phyloP scores from a whole-genome alignment of 345 rosid species.

The Salix caprea region DNA sequence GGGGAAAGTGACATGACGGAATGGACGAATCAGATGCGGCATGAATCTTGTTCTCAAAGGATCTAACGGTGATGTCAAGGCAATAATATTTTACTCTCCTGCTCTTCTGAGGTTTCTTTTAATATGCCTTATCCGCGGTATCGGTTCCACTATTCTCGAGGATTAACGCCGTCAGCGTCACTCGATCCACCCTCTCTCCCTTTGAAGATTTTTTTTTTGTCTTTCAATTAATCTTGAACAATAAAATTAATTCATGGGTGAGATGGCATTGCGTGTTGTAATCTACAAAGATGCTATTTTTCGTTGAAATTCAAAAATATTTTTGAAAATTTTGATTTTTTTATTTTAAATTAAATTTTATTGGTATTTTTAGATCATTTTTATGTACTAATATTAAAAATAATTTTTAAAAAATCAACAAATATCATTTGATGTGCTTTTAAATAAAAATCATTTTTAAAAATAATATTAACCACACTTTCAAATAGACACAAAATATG shows the following conservation, averaged over 20 bases:
- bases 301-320: too few species aligned
- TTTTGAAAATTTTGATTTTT: too few species aligned
- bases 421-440: too few species aligned
- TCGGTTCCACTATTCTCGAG: slow-evolving; percentile 12
- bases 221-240: neutral
- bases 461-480: too few species aligned
- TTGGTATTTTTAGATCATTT: too few species aligned
- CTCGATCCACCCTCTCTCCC: neutral
- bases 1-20: neutral
- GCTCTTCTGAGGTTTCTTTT: neutral
- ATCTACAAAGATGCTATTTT: too few species aligned
- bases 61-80: slow-evolving; percentile 28
- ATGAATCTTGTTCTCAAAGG: slow-evolving; percentile 24
- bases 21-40: slow-evolving; percentile 24
- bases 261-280: neutral
- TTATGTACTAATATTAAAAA: too few species aligned
- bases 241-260: neutral
- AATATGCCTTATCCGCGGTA: slow-evolving; percentile 16
- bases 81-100: neutral
- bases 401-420: too few species aligned
- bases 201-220: neutral
- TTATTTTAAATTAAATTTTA: too few species aligned
- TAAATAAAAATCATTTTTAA: too few species aligned
- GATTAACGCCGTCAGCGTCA: slow-evolving; percentile 13
- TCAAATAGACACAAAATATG: too few species aligned